Base-by-base conservation (phyloP, 306 rosid species). In the Gleditsia sinensis region DNA sequence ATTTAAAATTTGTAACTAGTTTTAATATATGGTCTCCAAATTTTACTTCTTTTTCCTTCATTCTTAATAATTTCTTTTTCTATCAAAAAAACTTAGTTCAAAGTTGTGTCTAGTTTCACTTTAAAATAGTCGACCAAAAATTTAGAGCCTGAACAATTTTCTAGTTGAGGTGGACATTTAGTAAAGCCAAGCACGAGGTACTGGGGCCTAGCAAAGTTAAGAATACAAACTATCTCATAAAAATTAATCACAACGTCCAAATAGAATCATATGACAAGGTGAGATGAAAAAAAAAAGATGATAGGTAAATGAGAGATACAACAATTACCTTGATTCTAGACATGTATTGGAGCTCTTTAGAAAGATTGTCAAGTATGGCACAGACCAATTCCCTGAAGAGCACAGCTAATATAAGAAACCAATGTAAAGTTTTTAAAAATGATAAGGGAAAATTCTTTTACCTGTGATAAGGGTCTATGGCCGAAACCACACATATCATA, bases 401-500 rank as follows among this genome's bases (percentile, higher is more conserved):
- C 39, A 49, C 45, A 23, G 61, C 11, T 4, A 69, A 74, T 36
- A 67, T 78, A 21, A 78, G 83, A 73, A 62, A 59, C 48, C 4
- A 43, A 72, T 71, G 42, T 27, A 7, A 21, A 46, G 50, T 55
- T 3, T 55, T 61, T 9, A 42, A 55, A n/a, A 83, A 83, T 32
- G 58, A 24, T 17, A 20, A 43, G 14, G 67, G 72, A 69, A 67
- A 59, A 12, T 48, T 50, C 19, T 9, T 27, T 80, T 83, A 94
- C 98, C 98, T 94, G 67, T 89, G 94, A 84, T 76, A 68, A 75
- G 98, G 97, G 83, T 91, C 92, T 59, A 88, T 84, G 51, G 92
- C 98, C 34, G 97, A 86, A 84, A 88, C 80, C 76, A 84, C 98
- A 70, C 96, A 88, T 60, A 94, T 85, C 96, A 88, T 85, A 84